A percentile compares a stretch with the other conserved stretches of the same genome.
These are phyloP conservation scores for Dendrostoma leiphaemia DNA, from an alignment of 2,329 filamentous ascomycete genomes.

Conservation along the genomic window DNA sequence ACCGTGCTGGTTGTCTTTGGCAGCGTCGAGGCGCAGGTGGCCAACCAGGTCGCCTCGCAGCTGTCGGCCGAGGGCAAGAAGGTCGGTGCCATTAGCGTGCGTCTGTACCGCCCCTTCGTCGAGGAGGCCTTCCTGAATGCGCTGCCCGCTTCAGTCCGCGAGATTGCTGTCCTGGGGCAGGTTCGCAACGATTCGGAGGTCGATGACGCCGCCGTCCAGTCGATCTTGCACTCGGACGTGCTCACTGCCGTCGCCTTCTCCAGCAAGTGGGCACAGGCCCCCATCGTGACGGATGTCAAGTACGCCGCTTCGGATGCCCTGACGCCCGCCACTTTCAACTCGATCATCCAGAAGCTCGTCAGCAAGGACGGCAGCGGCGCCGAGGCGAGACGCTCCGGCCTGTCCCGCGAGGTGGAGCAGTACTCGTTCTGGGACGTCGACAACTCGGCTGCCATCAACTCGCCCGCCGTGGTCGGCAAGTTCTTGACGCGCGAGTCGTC, in stretches of 20 bases:
- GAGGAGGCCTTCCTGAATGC: slow-evolving; percentile 89
- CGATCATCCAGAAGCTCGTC: slow-evolving; percentile 48
- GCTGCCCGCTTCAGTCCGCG: slow-evolving; percentile 72
- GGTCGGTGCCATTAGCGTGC: slow-evolving; percentile 86
- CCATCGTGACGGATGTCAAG: slow-evolving; percentile 78
- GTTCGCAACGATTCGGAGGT: slow-evolving; percentile 73
- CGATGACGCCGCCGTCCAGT: slow-evolving; percentile 72
- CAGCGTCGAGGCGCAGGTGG: slow-evolving; percentile 83
- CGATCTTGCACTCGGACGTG: slow-evolving; percentile 89
- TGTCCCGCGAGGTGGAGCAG: slow-evolving; percentile 65
- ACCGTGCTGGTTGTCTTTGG: slow-evolving; percentile 90
- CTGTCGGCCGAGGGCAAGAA: slow-evolving; percentile 71
- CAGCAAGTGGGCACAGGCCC: slow-evolving; percentile 60
- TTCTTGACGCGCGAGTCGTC: slow-evolving; percentile 71
- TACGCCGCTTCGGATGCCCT: slow-evolving; percentile 69
- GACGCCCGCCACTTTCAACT: slow-evolving; percentile 53
- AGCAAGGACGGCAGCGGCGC: slow-evolving; percentile 44
- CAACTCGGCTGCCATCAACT: slow-evolving; percentile 63
- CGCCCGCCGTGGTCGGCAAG: slow-evolving; percentile 59
- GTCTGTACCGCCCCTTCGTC: slow-evolving; percentile 91
- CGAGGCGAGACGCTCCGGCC: slow-evolving; percentile 37
- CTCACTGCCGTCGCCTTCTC: slow-evolving; percentile 82
- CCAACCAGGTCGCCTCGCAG: slow-evolving; percentile 74
- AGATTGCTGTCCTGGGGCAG: slow-evolving; percentile 84
- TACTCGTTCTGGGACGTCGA: slow-evolving; percentile 95